Conservation (phyloP, 1,139 yeast genomes). For the Blastobotrys malaysiensis region DNA sequence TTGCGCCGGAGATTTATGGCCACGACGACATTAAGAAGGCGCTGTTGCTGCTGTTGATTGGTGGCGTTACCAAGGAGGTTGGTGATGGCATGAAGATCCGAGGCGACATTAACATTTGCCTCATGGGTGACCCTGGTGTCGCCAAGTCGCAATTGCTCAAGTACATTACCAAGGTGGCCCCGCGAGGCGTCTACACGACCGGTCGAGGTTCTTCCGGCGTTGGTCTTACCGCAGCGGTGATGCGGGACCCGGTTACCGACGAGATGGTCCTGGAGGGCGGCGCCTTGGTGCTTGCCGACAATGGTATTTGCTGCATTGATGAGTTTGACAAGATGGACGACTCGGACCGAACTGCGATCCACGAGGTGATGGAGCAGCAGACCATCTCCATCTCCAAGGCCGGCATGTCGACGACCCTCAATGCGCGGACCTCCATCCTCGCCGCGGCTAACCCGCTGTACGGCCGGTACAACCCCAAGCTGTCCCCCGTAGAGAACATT, state of each 20-base stretch:
- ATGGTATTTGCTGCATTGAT: conserved; percentile 98
- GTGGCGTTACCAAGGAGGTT: conserved; percentile 91
- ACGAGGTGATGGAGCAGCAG: conserved; percentile 99
- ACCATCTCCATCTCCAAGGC: conserved; percentile 97
- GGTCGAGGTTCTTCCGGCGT: conserved; percentile 99
- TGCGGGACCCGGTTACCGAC: conserved; percentile 98
- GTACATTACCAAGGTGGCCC: conserved; percentile 88
- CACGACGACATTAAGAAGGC: conserved; percentile 93
- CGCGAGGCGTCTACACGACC: conserved; percentile 95
- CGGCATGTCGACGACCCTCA: conserved; percentile 92
- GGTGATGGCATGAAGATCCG: conserved; percentile 97
- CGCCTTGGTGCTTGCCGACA: conserved; percentile 93
- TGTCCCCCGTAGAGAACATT: conserved; percentile 92
- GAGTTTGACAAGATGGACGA: conserved; percentile 99
- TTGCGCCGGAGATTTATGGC: conserved; percentile 97
- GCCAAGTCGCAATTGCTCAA: conserved; percentile 96
- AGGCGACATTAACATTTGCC: conserved; percentile 93
- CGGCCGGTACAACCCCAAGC: conserved; percentile 86
- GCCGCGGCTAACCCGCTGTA: conserved; percentile 98
- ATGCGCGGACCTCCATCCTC: conserved; percentile 90
- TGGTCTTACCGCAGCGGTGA: conserved; percentile 97
- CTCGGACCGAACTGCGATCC: conserved; percentile 93
- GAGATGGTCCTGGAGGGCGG: conserved; percentile 99
- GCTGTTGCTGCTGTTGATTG: conserved; percentile 72
- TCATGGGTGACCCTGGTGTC: conserved; percentile 99